Evolutionary conservation across 1,139 yeast species (phyloP).

Genomic region (Yamadazyma epiphylla): DNA sequence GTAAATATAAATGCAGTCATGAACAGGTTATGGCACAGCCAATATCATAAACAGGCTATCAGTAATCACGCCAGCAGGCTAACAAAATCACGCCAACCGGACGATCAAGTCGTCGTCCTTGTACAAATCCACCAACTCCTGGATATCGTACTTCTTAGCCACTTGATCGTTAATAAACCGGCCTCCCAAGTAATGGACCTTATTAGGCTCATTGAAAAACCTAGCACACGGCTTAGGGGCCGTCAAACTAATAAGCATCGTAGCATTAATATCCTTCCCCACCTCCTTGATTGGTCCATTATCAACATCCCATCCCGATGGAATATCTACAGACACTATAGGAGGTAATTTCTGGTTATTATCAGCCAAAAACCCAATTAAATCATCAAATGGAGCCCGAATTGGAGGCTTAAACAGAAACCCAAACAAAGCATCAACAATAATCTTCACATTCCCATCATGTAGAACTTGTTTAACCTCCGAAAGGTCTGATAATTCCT

Average conservation of each 20-base stretch:
- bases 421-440: slow-evolving; percentile 87
- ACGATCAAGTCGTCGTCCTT: slow-evolving; percentile 36
- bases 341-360: slow-evolving; percentile 41
- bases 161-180: slow-evolving; percentile 66
- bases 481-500: slow-evolving; percentile 30
- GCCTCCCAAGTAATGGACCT: slow-evolving; percentile 82
- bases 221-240: slow-evolving; percentile 90
- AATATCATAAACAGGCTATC: too few species aligned
- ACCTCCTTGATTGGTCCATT: slow-evolving; percentile 64
- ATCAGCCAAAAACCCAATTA: slow-evolving; percentile 44
- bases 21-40: slow-evolving; percentile 1
- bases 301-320: slow-evolving; percentile 97
- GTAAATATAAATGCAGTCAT: background rate
- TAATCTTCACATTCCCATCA: slow-evolving; percentile 20
- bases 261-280: slow-evolving; percentile 54
- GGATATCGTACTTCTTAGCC: slow-evolving; percentile 71
- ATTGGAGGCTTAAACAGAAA: slow-evolving; percentile 91
- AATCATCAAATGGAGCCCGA: slow-evolving; percentile 68
- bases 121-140: slow-evolving; percentile 31
- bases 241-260: slow-evolving; percentile 73
- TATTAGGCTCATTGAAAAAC: slow-evolving; percentile 26
- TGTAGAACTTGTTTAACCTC: slow-evolving; percentile 20
- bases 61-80: background rate
- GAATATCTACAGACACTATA: slow-evolving; percentile 82
- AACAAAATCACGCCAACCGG: too few species aligned